Percentiles rank a stretch among this genome's conserved stretches.
Conservation (phyloP, 371 early-diverging fungal species). For the Syncephalis fuscata region DNA sequence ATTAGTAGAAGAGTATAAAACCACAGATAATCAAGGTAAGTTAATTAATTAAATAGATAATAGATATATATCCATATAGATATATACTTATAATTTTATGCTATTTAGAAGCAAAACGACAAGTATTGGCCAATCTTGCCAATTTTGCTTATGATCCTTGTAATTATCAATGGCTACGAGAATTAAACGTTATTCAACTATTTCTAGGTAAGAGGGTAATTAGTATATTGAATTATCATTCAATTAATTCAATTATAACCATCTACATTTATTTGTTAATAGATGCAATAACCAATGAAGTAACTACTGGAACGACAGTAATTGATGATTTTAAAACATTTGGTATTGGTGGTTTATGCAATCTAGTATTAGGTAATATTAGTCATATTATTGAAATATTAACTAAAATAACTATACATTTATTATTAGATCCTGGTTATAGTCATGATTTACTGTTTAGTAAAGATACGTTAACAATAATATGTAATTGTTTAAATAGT, state of each 20-base stretch:
- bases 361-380: constrained; percentile 11
- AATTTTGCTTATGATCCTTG: constrained; percentile 46
- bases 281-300: constrained; percentile 11
- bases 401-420: too few relatives aligned
- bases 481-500: too few relatives aligned
- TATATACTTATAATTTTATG: not conserved
- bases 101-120: constrained; percentile 23
- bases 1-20: constrained; percentile 19
- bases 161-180: constrained; percentile 26
- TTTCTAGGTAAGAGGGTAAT: constrained; percentile 30
- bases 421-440: too few relatives aligned
- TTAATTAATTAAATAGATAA: not conserved
- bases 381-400: too few relatives aligned
- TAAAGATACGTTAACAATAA: too few relatives aligned
- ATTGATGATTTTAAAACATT: constrained; percentile 20
- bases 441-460: too few relatives aligned
- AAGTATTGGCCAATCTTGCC: constrained; percentile 33
- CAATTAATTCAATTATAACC: too few relatives aligned
- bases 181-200: constrained; percentile 21
- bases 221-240: too few relatives aligned
- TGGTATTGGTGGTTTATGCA: constrained; percentile 31
- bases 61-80: not conserved
- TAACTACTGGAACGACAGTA: constrained; percentile 10
- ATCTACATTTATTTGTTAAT: not conserved
- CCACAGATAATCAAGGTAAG: constrained; percentile 15